Percentiles rank a stretch among this genome's conserved stretches.
These are phyloP conservation scores for Zygosaccharomyces pseudobailii DNA, from an alignment of 1,139 yeast species.

Conservation along the genomic window DNA sequence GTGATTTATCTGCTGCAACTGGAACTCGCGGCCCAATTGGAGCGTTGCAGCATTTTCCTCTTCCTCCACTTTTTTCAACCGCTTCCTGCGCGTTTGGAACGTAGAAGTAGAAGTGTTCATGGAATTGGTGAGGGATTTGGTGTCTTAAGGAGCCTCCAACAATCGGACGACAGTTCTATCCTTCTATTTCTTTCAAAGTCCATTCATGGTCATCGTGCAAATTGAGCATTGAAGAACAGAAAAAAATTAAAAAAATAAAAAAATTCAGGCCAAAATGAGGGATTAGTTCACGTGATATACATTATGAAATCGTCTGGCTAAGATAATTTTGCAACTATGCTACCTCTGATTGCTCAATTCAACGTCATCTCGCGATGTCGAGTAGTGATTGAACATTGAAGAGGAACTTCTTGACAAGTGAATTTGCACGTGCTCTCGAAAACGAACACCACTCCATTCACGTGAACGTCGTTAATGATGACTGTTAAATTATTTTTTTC, in stretches of 20 bases:
- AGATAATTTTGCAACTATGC: neutral
- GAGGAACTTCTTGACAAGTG: too few relatives aligned
- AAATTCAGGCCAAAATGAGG: neutral
- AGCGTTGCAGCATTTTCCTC: conserved; percentile 89
- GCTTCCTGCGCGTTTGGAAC: conserved; percentile 73
- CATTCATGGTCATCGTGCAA: neutral
- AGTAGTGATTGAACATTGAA: too few relatives aligned
- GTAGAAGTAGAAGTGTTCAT: conserved; percentile 93
- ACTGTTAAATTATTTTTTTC: neutral
- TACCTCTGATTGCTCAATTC: too few relatives aligned
- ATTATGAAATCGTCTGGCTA: neutral
- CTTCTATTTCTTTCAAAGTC: neutral
- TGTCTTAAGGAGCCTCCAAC: too few relatives aligned
- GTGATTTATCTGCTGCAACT: conserved; percentile 71
- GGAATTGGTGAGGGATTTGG: neutral
- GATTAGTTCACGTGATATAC: neutral
- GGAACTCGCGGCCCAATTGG: conserved; percentile 90
- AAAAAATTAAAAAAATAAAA: neutral
- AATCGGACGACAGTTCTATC: neutral
- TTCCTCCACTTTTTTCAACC: conserved; percentile 61
- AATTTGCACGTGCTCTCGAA: too few relatives aligned
- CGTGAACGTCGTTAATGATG: neutral
- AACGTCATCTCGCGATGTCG: too few relatives aligned
- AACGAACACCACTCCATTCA: neutral
- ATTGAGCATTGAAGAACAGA: neutral